These are phyloP conservation scores for Melanogaster broomeanus DNA, from an alignment of 768 basidiomycete genomes.

Conservation along the genomic window DNA sequence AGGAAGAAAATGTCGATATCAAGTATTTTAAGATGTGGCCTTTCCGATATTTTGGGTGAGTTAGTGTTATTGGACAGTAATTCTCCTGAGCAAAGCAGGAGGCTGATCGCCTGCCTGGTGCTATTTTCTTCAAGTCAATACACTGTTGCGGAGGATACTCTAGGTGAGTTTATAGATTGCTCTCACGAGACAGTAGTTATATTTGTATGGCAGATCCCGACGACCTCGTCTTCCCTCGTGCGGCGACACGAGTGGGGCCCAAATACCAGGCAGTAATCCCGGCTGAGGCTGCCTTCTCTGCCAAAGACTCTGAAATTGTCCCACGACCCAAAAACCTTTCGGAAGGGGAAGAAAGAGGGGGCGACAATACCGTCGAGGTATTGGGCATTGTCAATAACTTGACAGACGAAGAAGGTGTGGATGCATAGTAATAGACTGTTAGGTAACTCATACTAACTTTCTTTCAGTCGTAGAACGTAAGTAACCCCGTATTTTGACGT, in stretches of 20 bases:
- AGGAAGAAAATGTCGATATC: conserved; percentile 73
- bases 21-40: conserved; percentile 92
- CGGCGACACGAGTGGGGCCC: conserved; percentile 85
- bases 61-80: conserved; percentile 2
- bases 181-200: conserved; percentile 16
- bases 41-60: conserved; percentile 96
- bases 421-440: conserved; percentile 14
- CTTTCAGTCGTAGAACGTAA: conserved; percentile 58
- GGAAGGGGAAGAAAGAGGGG: conserved; percentile 58
- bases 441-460: conserved; percentile 21
- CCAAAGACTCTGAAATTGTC: conserved; percentile 24
- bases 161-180: conserved; percentile 53
- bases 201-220: conserved; percentile 73
- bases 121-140: conserved; percentile 58
- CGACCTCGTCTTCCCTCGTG: conserved; percentile 94
- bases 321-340: not conserved
- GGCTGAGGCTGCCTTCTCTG: conserved; percentile 39
- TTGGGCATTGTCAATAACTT: conserved; percentile 65
- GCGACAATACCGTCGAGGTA: conserved; percentile 73
- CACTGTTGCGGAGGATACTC: conserved; percentile 89
- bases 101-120: conserved; percentile 15
- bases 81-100: not conserved
- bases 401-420: conserved; percentile 67
- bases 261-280: conserved; percentile 79
- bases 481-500: conserved; percentile 15